phyloP scores from a whole-genome alignment of 2,329 filamentous ascomycete genomes.

The Sclerotinia nivalis region DNA sequence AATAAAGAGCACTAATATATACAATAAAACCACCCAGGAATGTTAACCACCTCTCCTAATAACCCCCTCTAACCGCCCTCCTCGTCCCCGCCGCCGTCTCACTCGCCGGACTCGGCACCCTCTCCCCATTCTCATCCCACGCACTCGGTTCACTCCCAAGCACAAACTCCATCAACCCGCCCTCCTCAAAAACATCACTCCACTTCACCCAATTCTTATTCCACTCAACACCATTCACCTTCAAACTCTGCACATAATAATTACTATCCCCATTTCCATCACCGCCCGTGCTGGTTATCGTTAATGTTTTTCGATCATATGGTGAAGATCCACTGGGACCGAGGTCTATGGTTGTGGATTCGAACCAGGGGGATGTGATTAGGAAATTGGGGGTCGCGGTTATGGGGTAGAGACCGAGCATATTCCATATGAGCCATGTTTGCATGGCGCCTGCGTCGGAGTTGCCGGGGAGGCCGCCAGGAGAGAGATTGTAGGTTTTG shows the following conservation, averaged over 20 bases:
- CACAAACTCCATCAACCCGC: conserved; percentile 63
- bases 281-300: conserved; percentile 54
- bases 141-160: conserved; percentile 53
- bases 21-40: background rate
- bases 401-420: conserved; percentile 67
- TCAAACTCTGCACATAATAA: conserved; percentile 64
- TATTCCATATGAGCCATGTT: conserved; percentile 57
- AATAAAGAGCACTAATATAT: background rate
- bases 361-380: conserved; percentile 64
- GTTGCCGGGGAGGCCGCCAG: conserved; percentile 47
- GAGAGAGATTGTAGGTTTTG: conserved; percentile 16
- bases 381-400: conserved; percentile 69
- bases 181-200: conserved; percentile 64
- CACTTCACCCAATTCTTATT: conserved; percentile 64
- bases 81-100: background rate
- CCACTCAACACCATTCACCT: conserved; percentile 64
- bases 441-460: conserved; percentile 71
- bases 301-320: conserved; percentile 49
- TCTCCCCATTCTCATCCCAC: conserved; percentile 47
- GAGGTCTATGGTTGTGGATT: conserved; percentile 53
- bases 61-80: background rate
- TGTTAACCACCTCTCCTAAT: background rate
- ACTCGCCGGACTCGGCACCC: conserved; percentile 61
- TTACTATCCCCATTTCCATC: conserved; percentile 42
- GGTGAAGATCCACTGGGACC: background rate